Percentiles rank a stretch among this genome's conserved stretches.
These are phyloP conservation scores for Metschnikowia peoriensis DNA, from an alignment of 805 yeast species.

Conservation along the genomic window DNA sequence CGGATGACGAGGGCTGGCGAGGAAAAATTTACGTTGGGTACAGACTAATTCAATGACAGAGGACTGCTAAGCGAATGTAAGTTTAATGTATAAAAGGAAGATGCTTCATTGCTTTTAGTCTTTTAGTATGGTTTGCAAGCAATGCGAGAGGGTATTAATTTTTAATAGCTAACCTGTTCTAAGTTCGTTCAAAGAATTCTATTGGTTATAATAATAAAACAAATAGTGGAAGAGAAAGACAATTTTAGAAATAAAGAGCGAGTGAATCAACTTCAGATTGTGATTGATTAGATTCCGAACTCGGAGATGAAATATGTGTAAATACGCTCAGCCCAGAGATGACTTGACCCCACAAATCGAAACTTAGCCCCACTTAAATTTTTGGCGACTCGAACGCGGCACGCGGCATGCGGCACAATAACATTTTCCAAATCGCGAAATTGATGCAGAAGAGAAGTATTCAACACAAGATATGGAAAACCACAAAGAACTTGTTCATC, in stretches of 20 bases:
- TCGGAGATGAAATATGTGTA: conserved; percentile 1
- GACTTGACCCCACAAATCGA: neutral
- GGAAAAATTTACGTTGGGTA: neutral
- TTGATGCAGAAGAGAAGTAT: too few species aligned
- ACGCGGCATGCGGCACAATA: neutral
- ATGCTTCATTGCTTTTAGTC: neutral
- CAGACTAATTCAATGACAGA: neutral
- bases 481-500: too few species aligned
- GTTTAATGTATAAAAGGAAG: neutral
- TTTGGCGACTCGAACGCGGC: neutral
- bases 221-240: neutral
- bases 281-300: neutral
- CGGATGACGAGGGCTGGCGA: conserved; percentile 2
- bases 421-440: neutral
- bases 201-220: too few species aligned
- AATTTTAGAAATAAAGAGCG: neutral
- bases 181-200: too few species aligned
- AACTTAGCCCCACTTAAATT: neutral
- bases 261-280: too few species aligned
- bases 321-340: neutral
- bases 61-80: too few species aligned
- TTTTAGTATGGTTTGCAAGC: neutral
- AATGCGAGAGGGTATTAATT: too few species aligned
- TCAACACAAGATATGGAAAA: too few species aligned
- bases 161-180: too few species aligned